Conservation (phyloP, 75 land plant genomes). For the Larix kaempferi region DNA sequence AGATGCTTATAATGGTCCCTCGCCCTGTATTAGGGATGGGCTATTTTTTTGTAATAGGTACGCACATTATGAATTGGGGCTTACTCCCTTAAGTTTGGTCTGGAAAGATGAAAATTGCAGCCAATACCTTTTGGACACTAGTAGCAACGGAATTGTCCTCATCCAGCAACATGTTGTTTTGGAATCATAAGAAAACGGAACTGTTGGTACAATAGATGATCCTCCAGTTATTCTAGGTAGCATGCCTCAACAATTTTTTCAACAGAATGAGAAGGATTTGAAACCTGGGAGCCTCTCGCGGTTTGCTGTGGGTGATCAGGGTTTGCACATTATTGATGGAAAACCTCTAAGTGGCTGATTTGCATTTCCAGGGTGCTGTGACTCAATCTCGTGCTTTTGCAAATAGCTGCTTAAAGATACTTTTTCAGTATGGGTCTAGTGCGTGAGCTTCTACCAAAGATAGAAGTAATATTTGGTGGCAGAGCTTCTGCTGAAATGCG, state of each 20-base stretch:
- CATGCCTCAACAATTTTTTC: slow-evolving; percentile 35
- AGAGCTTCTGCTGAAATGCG: no score
- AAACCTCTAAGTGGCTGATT: slow-evolving; percentile 65
- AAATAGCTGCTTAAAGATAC: slow-evolving; percentile 91
- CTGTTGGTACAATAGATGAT: slow-evolving; percentile 42
- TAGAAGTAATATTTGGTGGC: no score
- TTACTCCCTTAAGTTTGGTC: no score
- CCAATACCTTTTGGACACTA: no score
- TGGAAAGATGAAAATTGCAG: no score
- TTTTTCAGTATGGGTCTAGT: no score
- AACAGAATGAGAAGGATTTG: slow-evolving; percentile 35
- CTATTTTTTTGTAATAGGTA: slow-evolving; percentile 88
- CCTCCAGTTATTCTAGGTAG: slow-evolving; percentile 30
- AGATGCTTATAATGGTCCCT: slow-evolving; percentile 62
- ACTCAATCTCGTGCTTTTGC: slow-evolving; percentile 80
- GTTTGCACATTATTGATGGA: slow-evolving; percentile 67
- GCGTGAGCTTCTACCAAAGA: no score
- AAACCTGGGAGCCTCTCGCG: slow-evolving; percentile 67
- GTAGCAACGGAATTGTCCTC: no score
- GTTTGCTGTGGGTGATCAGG: slow-evolving; percentile 71
- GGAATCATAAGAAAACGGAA: slow-evolving; percentile 33
- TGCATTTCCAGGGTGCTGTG: slow-evolving; percentile 61
- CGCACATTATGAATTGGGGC: no score
- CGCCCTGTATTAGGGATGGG: slow-evolving; percentile 83
- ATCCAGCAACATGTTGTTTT: no score